A percentile compares a stretch with the other conserved stretches of the same genome.
These are phyloP conservation scores for Shiraia sp. DNA, from an alignment of 2,329 filamentous ascomycete species.

Conservation along the genomic window DNA sequence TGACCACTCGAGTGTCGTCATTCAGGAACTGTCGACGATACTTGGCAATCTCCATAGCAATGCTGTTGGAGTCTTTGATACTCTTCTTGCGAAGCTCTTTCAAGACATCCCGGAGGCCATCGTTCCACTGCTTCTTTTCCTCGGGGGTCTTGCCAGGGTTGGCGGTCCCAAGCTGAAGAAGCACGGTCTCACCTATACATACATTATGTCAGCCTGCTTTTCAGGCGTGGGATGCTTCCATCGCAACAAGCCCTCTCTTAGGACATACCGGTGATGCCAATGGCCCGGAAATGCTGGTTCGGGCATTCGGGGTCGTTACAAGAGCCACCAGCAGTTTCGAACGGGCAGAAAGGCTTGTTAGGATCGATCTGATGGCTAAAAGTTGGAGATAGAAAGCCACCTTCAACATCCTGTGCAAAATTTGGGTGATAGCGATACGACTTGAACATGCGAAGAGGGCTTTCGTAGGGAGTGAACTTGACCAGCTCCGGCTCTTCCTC, in stretches of 20 bases:
- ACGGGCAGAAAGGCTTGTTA: conserved; percentile 73
- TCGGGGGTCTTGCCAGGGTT: conserved; percentile 64
- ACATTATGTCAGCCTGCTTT: conserved; percentile 44
- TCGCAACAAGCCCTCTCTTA: conserved; percentile 19
- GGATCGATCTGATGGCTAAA: conserved; percentile 91
- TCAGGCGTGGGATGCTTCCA: conserved; percentile 36
- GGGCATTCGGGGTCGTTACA: conserved; percentile 78
- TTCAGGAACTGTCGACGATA: conserved; percentile 47
- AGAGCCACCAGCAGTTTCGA: conserved; percentile 68
- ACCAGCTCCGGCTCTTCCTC: conserved; percentile 16
- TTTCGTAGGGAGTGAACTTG: conserved; percentile 71
- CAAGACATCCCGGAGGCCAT: conserved; percentile 43
- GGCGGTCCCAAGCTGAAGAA: conserved; percentile 70
- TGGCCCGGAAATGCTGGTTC: conserved; percentile 78
- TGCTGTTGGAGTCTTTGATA: conserved; percentile 44
- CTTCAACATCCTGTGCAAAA: conserved; percentile 69
- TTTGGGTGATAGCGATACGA: conserved; percentile 88
- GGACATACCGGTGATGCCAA: conserved; percentile 75
- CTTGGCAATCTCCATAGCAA: conserved; percentile 44
- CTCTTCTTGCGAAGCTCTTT: conserved; percentile 42
- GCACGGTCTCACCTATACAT: conserved; percentile 70
- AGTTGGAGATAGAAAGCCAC: conserved; percentile 85
- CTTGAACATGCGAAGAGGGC: conserved; percentile 79
- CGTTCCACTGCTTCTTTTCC: conserved; percentile 57
- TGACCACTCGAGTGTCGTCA: conserved; percentile 45